These are phyloP conservation scores for Eucalyptus viminalis DNA, from an alignment of 345 rosid species.

Conservation along the genomic window DNA sequence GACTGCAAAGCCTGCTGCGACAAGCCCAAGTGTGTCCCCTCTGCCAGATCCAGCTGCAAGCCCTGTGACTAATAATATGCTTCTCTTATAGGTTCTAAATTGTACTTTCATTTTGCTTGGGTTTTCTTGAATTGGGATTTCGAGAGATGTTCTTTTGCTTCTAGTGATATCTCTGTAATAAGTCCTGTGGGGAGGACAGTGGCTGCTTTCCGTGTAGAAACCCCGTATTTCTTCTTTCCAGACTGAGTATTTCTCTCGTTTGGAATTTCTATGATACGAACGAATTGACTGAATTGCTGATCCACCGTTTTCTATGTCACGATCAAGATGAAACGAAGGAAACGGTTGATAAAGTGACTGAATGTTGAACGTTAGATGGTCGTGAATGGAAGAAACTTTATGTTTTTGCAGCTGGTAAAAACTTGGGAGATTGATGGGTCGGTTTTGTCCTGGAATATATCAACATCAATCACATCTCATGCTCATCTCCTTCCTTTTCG, in stretches of 20 bases:
- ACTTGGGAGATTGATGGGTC: not conserved
- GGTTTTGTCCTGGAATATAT: not conserved
- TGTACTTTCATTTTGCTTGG: not conserved
- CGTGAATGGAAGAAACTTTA: not conserved
- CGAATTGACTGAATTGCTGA: not conserved
- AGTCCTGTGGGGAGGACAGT: not conserved
- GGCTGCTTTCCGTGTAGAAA: not conserved
- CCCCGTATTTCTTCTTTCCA: not conserved
- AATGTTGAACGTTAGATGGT: not conserved
- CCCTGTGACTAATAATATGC: not conserved
- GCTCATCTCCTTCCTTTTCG: not conserved
- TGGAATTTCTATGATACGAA: not conserved
- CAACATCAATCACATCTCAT: not conserved
- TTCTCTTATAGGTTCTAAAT: not conserved
- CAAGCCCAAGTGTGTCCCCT: not conserved
- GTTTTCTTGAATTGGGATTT: not conserved
- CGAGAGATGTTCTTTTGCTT: not conserved
- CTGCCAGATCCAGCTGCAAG: not conserved
- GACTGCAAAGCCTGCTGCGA: not conserved
- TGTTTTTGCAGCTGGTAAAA: not conserved
- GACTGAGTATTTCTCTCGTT: not conserved
- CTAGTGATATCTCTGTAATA: not conserved
- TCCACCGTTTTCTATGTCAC: not conserved
- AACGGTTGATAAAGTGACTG: not conserved
- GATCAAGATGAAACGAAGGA: not conserved